Base-by-base conservation (phyloP, 139 green algal species). In the Micractinium sp. region DNA sequence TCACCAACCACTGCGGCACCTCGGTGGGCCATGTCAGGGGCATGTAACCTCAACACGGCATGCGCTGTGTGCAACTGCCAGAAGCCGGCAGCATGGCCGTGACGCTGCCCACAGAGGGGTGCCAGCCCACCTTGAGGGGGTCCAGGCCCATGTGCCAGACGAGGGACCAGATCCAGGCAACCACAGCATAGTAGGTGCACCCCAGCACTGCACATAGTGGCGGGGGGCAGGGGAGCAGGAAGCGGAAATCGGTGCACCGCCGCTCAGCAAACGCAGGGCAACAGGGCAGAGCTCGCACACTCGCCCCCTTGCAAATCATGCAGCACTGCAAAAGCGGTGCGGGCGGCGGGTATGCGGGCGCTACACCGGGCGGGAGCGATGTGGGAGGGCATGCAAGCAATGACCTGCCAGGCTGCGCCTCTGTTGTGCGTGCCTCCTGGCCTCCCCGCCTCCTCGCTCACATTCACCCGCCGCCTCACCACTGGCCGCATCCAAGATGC, bases 121-220 rank as follows among this genome's bases (percentile, higher is more conserved):
- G n/a, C n/a, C 25, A 23, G 27, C 82, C 9, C 67, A 81, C 83
- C 83, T 87, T 87, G 39, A 87, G 83, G 2, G 83, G 83, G 83
- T 87, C 95, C 88, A 98, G 92, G 61, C 88, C 90, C 56, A 97
- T 61, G 93, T 97, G 95, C 94, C 94, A 98, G 87, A 97, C 95
- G 71, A 90, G 81, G 22, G 93, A 93, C 95, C 95, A 98, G 74
- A 98, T 94, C 95, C 95, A 97, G 38, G 95, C 95, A 0, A 93
- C 95, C 23, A 98, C 87, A 29, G 95, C 94, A 47, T 96, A 98
- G 83, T 93, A 96, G 90, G 89, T 90, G 92, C 95, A 97, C 90
- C 95, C 95, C 36, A 98, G 91, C 53, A 96, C 83, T 87, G 83
- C 83, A 60, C 0, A 36, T 29, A 25, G 75, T 25, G 20, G 36